Evolutionary conservation across 169 alveolate genomes (phyloP), one percentile per base, ranked within the genome.

Genomic region (Plasmodium blacklocki): DNA sequence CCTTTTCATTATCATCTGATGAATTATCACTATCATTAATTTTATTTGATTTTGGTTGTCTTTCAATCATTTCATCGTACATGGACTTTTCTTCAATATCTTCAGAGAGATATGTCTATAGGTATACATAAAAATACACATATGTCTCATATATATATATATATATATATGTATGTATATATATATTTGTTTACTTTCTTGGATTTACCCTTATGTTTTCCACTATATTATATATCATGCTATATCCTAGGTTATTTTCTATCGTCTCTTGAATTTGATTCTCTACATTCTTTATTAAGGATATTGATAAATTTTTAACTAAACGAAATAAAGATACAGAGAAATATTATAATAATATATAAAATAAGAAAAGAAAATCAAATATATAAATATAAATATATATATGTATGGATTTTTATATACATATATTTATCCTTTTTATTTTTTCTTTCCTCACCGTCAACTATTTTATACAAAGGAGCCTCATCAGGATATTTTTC

Each of bases 31-130:
- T 59, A n/a, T 19, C 66, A 39, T 45, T 26, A 26, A 14, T 39
- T 15, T 76, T 76, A 23, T 15, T 43, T 23, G 64, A 47, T 45
- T 76, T 64, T 12, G 56, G 54, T 50, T 76, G 63, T 15, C 89
- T 63, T 23, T 63, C 89, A 56, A 76, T 29, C 89, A 76, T 76
- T 76, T 76, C 89, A 52, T 76, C 89, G 60, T 76, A 76, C 89
- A 76, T 76, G 45, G 89, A 76, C 18, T 76, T 76, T 76, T 76
- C 89, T 47, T 76, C 74, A 4, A 64, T 18, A 50, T 76, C 89
- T 50, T 76, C 89, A 19, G 67, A 58, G 11, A 76, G 21, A 29
- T 76, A 76, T n/a, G 89, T 49, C 89, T 76, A 68, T 15, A n/a
- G 52, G 47, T 54, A 54, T 14, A 14, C 19, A 15, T 54, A 11